phyloP scores from a whole-genome alignment of 768 basidiomycete species.

The Lyophyllum semitale region DNA sequence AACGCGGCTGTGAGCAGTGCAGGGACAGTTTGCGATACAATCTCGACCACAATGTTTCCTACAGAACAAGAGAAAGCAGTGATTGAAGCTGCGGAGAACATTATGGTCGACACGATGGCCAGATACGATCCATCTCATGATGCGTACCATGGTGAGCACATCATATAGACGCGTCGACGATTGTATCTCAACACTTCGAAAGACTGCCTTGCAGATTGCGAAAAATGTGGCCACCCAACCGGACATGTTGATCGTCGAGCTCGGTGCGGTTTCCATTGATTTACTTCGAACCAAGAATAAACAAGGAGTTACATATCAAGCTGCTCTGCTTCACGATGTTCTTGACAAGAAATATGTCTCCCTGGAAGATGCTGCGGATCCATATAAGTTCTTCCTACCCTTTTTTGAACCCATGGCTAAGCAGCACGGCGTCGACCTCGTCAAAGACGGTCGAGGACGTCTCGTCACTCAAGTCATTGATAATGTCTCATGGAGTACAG shows the following conservation, averaged over 20 bases:
- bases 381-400: constrained; percentile 67
- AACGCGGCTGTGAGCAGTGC: too few species aligned
- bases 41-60: constrained; percentile 48
- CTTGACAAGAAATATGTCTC: constrained; percentile 85
- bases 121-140: constrained; percentile 84
- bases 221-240: constrained; percentile 45
- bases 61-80: constrained; percentile 49
- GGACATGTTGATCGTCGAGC: constrained; percentile 77
- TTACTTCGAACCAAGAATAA: background rate
- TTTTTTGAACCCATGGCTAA: constrained; percentile 53
- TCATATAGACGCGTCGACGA: constrained; percentile 1
- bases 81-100: constrained; percentile 60
- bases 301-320: constrained; percentile 28
- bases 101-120: constrained; percentile 75
- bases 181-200: constrained; percentile 43
- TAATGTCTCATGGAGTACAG: constrained; percentile 85
- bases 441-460: constrained; percentile 60
- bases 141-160: constrained; percentile 65
- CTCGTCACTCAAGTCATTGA: constrained; percentile 65
- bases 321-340: constrained; percentile 88
- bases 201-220: constrained; percentile 73
- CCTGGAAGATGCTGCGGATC: constrained; percentile 54
- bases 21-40: background rate
- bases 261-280: constrained; percentile 34
- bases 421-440: constrained; percentile 51